These are phyloP conservation scores for Asterochloris erici DNA, from an alignment of 139 green algal species.

Conservation along the genomic window DNA sequence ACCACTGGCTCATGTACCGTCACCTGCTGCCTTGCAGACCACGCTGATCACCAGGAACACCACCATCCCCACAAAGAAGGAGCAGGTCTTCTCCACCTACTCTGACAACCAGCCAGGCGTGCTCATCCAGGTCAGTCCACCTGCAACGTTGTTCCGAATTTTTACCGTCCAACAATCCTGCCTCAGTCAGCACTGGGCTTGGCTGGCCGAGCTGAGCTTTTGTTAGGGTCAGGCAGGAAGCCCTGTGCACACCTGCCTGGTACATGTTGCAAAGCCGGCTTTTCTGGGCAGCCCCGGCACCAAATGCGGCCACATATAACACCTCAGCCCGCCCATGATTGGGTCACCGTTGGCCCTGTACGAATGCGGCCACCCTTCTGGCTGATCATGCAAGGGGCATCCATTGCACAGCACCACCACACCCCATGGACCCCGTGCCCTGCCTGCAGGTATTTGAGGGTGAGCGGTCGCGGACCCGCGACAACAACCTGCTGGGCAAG, in stretches of 20 bases:
- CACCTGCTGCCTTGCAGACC: conserved; percentile 44
- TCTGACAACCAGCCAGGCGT: conserved; percentile 98
- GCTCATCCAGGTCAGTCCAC: conserved; percentile 57
- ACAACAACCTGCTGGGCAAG: conserved; percentile 96
- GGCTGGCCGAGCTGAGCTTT: background rate
- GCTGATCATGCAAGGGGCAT: no score
- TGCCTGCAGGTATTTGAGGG: conserved; percentile 70
- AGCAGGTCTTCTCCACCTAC: conserved; percentile 99
- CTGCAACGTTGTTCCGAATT: background rate
- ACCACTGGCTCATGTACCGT: background rate
- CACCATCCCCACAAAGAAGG: conserved; percentile 99
- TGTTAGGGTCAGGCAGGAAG: background rate
- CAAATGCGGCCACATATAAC: no score
- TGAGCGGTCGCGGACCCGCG: conserved; percentile 82
- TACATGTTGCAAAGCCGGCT: no score
- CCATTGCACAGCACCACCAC: no score
- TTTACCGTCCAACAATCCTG: no score
- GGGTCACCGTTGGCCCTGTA: no score
- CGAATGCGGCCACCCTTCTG: no score
- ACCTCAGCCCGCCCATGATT: no score
- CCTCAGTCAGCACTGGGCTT: no score
- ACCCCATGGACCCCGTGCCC: background rate
- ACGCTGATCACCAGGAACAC: conserved; percentile 97
- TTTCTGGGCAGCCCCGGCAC: no score
- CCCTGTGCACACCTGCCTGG: no score